A percentile compares a stretch with the other conserved stretches of the same genome.
These are phyloP conservation scores for Tetrahymena thermophila DNA, from an alignment of 73 alveolate genomes.

Conservation along the genomic window DNA sequence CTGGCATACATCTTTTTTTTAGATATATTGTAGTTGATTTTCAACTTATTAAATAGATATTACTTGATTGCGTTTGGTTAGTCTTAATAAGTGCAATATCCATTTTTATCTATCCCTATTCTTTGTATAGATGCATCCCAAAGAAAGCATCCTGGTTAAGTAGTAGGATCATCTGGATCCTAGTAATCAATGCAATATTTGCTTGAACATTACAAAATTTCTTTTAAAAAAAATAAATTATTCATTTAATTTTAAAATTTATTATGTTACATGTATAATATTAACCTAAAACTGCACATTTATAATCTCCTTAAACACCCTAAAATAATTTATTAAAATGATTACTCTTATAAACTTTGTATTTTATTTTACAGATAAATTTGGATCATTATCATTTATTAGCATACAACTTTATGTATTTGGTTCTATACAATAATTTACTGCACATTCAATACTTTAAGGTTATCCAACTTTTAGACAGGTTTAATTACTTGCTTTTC, in stretches of 20 bases:
- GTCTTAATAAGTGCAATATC: background rate
- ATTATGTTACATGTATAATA: background rate
- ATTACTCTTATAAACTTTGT: background rate
- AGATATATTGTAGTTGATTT: background rate
- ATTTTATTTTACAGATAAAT: background rate
- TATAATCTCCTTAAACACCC: background rate
- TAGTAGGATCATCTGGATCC: background rate
- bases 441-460: background rate
- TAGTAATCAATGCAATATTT: background rate
- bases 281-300: background rate
- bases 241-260: background rate
- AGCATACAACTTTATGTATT: background rate
- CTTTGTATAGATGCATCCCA: background rate
- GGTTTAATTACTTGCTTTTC: background rate
- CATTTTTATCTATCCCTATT: background rate
- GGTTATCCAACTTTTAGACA: background rate
- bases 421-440: background rate
- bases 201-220: background rate
- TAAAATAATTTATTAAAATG: background rate
- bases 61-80: background rate
- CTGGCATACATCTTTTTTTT: background rate
- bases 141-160: background rate
- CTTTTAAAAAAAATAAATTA: background rate
- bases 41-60: background rate
- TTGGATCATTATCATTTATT: background rate